Evolutionary conservation across 768 basidiomycete species (phyloP).

Genomic region (Psilocybe tampanensis): DNA sequence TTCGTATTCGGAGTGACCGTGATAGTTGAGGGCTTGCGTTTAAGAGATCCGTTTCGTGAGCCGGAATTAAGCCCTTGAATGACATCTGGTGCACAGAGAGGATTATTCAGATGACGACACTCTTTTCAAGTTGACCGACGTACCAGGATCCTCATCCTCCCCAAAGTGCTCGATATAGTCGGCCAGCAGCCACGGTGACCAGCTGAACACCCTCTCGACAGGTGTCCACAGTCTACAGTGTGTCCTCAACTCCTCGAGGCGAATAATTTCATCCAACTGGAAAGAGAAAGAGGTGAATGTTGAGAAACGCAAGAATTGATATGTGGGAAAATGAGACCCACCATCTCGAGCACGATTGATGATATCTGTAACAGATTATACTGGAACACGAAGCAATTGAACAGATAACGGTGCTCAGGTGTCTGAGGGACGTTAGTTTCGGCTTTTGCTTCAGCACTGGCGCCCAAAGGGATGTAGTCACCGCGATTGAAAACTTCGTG

Average conservation of each 20-base stretch:
- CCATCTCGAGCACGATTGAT: conserved; percentile 42
- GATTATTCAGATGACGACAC: not conserved
- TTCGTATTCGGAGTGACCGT: too few relatives aligned
- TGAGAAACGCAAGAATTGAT: too few relatives aligned
- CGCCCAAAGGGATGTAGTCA: not conserved
- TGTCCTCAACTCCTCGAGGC: conserved; percentile 51
- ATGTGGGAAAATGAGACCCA: too few relatives aligned
- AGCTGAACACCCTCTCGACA: conserved; percentile 38
- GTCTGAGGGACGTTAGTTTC: conserved; percentile 34
- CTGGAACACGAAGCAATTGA: conserved; percentile 77
- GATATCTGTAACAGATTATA: conserved; percentile 49
- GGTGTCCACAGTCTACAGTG: conserved; percentile 61
- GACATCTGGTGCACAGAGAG: conserved; percentile 29
- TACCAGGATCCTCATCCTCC: conserved; percentile 77
- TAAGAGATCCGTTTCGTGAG: not conserved
- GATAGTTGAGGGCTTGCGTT: not conserved
- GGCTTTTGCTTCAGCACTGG: not conserved
- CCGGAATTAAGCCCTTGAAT: conserved; percentile 51
- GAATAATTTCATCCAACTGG: conserved; percentile 63
- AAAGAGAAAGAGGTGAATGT: too few relatives aligned
- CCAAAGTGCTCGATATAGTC: conserved; percentile 41
- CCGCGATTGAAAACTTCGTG: not conserved
- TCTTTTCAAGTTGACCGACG: conserved; percentile 2
- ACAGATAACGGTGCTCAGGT: conserved; percentile 60
- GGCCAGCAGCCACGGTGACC: conserved; percentile 47